phyloP scores from a whole-genome alignment of 78 protist genomes.

The Chrysochromulina parva region DNA sequence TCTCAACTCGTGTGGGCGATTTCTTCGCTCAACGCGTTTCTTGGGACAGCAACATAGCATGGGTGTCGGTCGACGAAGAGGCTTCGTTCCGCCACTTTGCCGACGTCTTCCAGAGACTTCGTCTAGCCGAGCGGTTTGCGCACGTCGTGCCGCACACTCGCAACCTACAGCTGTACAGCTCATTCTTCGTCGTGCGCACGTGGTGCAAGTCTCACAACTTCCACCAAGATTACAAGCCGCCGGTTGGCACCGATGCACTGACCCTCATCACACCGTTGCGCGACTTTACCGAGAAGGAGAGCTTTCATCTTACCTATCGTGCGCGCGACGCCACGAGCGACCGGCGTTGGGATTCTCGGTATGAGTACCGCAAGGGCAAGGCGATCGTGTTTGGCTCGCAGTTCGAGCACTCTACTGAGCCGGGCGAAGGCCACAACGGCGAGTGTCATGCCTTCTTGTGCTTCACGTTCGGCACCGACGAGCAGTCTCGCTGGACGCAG shows the following conservation, averaged over 20 bases:
- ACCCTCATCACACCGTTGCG: not conserved
- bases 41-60: not conserved
- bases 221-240: not conserved
- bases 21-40: not conserved
- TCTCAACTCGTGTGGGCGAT: not conserved
- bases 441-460: not conserved
- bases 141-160: not conserved
- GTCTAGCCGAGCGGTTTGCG: not conserved
- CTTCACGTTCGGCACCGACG: slow-evolving; percentile 6
- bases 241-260: not conserved
- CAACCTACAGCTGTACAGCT: not conserved
- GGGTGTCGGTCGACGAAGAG: not conserved
- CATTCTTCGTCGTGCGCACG: not conserved
- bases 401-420: not conserved
- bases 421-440: not conserved
- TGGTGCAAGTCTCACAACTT: not conserved
- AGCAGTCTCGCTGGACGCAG: not conserved
- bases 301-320: not conserved
- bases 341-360: not conserved
- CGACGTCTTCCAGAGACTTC: not conserved
- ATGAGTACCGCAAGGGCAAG: not conserved
- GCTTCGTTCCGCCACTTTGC: not conserved
- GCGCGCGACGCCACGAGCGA: no score
- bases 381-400: not conserved
- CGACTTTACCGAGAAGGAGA: not conserved